Evolutionary conservation across 2,329 filamentous ascomycete genomes (phyloP), one percentile per base, ranked within the genome.

Genomic region (Colletotrichum sp.): DNA sequence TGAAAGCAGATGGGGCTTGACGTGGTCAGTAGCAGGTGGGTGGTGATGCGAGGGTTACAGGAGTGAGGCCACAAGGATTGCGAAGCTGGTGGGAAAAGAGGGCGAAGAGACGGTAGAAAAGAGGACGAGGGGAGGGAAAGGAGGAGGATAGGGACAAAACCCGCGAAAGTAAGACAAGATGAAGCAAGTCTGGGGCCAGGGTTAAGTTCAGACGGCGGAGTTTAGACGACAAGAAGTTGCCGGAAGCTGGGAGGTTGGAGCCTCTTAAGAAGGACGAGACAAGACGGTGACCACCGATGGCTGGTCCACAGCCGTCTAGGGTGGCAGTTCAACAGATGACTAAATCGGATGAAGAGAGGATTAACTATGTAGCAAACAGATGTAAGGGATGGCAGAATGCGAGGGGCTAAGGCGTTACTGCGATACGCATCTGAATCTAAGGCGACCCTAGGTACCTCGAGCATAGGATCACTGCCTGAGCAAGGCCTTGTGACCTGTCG

Each of bases 231-330:
- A 32, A 52, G 6, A 13, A n/a, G 12, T 52, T 21, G n/a, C 18
- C 10, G 28, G 30, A 9, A 58, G 55, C 26, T 58, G 55, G 65
- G 65, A 67, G 28, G 26, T 30, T 30, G 52, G 48, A 58, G 66
- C 28, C 21, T 26, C 38, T 68, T 60, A 38, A 58, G 66, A 34
- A 28, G 52, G 66, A 60, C 52, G 28, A 30, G 16, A 62, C 38
- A 67, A 32, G 69, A 67, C 73, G 73, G 73, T 67, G 62, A 75
- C 69, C 69, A 75, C 69, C 69, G 69, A 72, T 43, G 69, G 73
- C 69, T 56, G 69, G 73, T 75, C 73, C 69, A 72, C 73, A 34
- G 28, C 24, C 24, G 18, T 36, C 32, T 34, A 61, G 72, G 69
- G 55, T 75, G 67, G n/a, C 36, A 32, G 21, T 52, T 52, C 24